Evolutionary conservation across 768 basidiomycete genomes (phyloP).

Genomic region (Sporobolomyces phaffii): DNA sequence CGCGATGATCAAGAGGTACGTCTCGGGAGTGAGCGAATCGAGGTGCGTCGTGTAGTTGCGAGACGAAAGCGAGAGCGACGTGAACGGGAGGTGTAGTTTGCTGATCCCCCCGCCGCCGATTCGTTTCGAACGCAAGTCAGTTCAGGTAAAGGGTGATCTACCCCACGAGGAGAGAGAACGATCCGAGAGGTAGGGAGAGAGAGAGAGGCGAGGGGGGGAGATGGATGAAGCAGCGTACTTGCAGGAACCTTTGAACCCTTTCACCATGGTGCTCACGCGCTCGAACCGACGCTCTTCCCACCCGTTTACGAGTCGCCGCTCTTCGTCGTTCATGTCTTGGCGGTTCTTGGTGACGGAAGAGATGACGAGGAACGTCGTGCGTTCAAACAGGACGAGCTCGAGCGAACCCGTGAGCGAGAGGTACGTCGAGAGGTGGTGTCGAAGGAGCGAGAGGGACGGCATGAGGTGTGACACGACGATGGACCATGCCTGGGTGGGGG

Average conservation of each 20-base stretch:
- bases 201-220: not conserved
- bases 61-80: slow-evolving; percentile 77
- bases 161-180: too few species aligned
- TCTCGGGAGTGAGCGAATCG: slow-evolving; percentile 86
- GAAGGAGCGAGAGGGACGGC: slow-evolving; percentile 84
- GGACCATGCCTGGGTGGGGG: slow-evolving; percentile 76
- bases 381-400: slow-evolving; percentile 92
- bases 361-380: slow-evolving; percentile 95
- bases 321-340: slow-evolving; percentile 40
- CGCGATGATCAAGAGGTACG: slow-evolving; percentile 82
- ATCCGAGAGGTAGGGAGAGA: too few species aligned
- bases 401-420: slow-evolving; percentile 80
- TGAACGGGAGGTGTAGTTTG: slow-evolving; percentile 68
- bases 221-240: slow-evolving; percentile 51
- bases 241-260: slow-evolving; percentile 89
- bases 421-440: slow-evolving; percentile 77
- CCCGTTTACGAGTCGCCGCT: slow-evolving; percentile 46
- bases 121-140: not conserved
- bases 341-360: slow-evolving; percentile 50
- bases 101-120: slow-evolving; percentile 23
- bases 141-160: too few species aligned
- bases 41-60: slow-evolving; percentile 80
- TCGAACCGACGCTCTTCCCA: slow-evolving; percentile 51
- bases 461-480: slow-evolving; percentile 93
- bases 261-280: slow-evolving; percentile 70